Conservation (phyloP, 1,284 basidiomycete species). For the Trametes sp. region DNA sequence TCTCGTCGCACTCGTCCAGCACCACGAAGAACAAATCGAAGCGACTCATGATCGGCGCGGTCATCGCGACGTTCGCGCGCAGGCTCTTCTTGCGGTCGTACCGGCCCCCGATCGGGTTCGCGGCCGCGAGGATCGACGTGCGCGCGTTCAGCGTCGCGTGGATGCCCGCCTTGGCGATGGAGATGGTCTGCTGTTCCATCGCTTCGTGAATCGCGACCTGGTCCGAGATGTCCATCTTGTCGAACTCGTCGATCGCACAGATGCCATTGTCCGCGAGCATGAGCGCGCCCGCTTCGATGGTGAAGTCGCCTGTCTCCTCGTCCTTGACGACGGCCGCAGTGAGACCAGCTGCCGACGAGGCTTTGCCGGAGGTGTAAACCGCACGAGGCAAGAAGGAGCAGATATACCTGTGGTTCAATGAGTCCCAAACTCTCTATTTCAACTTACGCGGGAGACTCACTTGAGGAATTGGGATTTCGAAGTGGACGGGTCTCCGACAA, state of each 20-base stretch:
- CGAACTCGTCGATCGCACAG: conserved; percentile 99
- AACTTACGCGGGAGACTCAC: conserved; percentile 53
- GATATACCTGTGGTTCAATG: conserved; percentile 74
- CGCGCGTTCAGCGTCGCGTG: conserved; percentile 98
- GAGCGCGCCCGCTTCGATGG: conserved; percentile 97
- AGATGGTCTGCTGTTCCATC: conserved; percentile 99
- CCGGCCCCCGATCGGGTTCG: conserved; percentile 95
- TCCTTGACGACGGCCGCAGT: conserved; percentile 99
- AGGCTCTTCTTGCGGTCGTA: conserved; percentile 97
- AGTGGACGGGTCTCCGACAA: conserved; percentile 97
- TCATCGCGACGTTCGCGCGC: conserved; percentile 97
- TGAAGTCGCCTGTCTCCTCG: conserved; percentile 99
- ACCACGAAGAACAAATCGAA: conserved; percentile 99
- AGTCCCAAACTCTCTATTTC: neutral
- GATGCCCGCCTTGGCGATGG: conserved; percentile 98
- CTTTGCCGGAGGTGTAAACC: conserved; percentile 99
- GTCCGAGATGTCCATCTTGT: conserved; percentile 99
- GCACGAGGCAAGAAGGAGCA: conserved; percentile 99
- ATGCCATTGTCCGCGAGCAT: conserved; percentile 99
- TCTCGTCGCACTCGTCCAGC: conserved; percentile 96
- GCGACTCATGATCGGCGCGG: conserved; percentile 98
- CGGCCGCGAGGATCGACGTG: conserved; percentile 97
- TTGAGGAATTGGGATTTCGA: conserved; percentile 99
- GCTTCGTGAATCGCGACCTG: conserved; percentile 99
- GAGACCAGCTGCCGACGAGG: conserved; percentile 97